Evolutionary conservation across 73 alveolate species (phyloP), one percentile per base, ranked within the genome.

Genomic region (Blepharisma stoltei): DNA sequence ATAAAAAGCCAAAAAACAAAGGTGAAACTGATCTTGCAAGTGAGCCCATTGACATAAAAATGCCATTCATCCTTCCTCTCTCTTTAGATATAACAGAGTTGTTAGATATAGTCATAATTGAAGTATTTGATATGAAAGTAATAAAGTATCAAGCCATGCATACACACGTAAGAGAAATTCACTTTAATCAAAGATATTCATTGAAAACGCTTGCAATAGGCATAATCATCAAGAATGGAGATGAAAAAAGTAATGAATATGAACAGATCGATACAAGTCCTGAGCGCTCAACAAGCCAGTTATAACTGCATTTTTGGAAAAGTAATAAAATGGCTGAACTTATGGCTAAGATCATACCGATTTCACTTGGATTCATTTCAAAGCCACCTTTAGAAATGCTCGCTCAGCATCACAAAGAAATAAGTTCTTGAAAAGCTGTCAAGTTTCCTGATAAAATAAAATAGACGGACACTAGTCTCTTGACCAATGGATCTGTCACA

Each of bases 351-450:
- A 60, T 14, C 14, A 20, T 14, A 18, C 73, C 73, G 0, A 60
- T 60, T 20, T 25, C 18, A 8, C 46, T 25, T 60, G 46, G 18
- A 20, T n/a, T 20, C 23, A 60, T 8, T 60, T 60, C 73, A 60
- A 60, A 38, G 14, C 73, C 73, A 2, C 73, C 73, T 14, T 14
- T 25, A 18, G n/a, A 14, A 14, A 8, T 14, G 14, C 23, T 25
- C 2, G 73, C 73, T 38, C 73, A 60, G 23, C 49, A 60, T 8
- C 14, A 60, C 37, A 60, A 38, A 14, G 73, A 14, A 18, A 60
- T 18, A 20, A 60, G 73, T 5, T 60, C 73, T 25, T 60, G 73
- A 60, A 60, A 60, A n/a, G 73, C 73, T 20, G 73, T 60, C 18
- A 60, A 60, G 5, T 60, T 14, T 8, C 11, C 14, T 8, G 46